phyloP scores from a whole-genome alignment of 257 asterid species.

The Ilex aquifolium region DNA sequence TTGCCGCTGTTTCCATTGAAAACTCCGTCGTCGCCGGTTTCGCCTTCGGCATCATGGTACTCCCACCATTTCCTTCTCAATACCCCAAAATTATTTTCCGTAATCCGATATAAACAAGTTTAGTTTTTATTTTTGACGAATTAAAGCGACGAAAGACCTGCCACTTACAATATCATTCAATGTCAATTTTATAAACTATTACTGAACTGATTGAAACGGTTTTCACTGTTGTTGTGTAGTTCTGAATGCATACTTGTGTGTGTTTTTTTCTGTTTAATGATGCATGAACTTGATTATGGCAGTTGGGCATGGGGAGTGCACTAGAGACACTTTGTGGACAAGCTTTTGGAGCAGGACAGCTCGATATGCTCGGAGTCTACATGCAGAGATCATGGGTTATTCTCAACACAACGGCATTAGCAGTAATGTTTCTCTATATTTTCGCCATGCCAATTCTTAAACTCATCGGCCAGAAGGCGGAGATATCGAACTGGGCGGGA shows the following conservation, averaged over 20 bases:
- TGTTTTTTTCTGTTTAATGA: no score
- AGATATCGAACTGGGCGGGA: slow-evolving; percentile 39
- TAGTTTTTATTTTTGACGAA: no score
- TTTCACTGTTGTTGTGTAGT: no score
- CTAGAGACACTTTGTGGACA: slow-evolving; percentile 60
- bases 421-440: slow-evolving; percentile 22
- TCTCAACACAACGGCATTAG: slow-evolving; percentile 23
- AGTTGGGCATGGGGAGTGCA: slow-evolving; percentile 62
- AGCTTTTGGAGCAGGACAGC: slow-evolving; percentile 54
- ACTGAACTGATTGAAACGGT: no score
- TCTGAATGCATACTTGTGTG: no score
- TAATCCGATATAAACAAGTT: no score
- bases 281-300: neutral
- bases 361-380: slow-evolving; percentile 51
- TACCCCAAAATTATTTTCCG: no score
- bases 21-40: slow-evolving; percentile 15
- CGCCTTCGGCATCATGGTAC: slow-evolving; percentile 17
- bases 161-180: no score
- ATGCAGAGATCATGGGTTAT: slow-evolving; percentile 49
- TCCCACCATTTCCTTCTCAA: neutral
- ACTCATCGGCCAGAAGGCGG: slow-evolving; percentile 34
- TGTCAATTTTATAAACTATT: no score
- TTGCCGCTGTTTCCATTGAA: slow-evolving; percentile 19
- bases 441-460: slow-evolving; percentile 50
- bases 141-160: no score